These are phyloP conservation scores for Arachis hypogaea DNA, from an alignment of 306 rosid species.

Conservation along the genomic window DNA sequence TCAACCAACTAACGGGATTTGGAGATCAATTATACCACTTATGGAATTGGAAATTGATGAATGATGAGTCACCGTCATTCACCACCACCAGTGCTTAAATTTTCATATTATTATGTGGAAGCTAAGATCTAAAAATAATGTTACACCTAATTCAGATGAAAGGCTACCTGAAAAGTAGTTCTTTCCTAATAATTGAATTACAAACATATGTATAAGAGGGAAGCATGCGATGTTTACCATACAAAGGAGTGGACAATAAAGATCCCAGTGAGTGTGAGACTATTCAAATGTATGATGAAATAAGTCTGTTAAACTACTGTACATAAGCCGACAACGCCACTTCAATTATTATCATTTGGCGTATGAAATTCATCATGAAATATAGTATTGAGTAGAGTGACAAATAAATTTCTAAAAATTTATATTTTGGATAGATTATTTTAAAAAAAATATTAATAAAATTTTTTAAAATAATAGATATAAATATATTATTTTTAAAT, in stretches of 20 bases:
- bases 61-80: constrained; percentile 2
- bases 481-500: too few relatives aligned
- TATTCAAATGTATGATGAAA: too few relatives aligned
- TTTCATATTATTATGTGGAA: neutral
- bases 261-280: neutral
- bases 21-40: neutral
- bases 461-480: too few relatives aligned
- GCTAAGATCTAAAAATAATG: neutral
- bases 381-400: neutral
- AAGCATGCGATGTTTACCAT: neutral
- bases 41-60: constrained; percentile 1
- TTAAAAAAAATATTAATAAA: too few relatives aligned
- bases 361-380: constrained; percentile 5
- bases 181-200: neutral
- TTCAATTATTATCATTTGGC: neutral
- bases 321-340: neutral
- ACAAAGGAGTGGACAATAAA: neutral
- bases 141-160: neutral
- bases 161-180: neutral
- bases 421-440: too few relatives aligned
- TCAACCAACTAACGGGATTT: neutral
- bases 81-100: neutral
- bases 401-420: too few relatives aligned
- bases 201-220: neutral
- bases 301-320: too few relatives aligned